phyloP scores from a whole-genome alignment of 495 filamentous ascomycete species.

The Lepidopterella palustris region DNA sequence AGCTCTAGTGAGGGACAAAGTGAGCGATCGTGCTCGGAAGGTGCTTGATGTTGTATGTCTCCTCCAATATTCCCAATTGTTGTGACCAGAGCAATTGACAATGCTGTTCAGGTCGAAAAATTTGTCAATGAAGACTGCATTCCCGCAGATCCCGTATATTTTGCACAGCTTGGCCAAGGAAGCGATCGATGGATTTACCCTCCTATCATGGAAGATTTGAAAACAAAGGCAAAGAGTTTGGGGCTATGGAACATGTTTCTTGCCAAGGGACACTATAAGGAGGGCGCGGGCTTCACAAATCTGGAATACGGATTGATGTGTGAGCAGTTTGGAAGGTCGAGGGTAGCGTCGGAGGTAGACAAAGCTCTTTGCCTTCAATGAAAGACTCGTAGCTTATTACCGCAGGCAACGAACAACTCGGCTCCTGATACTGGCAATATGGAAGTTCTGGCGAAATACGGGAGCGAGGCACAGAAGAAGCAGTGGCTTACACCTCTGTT shows the following conservation, averaged over 20 bases:
- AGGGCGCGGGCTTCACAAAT: constrained; percentile 83
- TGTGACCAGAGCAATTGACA: constrained; percentile 3
- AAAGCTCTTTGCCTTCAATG: neutral
- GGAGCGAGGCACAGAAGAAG: constrained; percentile 80
- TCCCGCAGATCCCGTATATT: constrained; percentile 60
- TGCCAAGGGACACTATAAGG: constrained; percentile 79
- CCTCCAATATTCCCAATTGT: neutral
- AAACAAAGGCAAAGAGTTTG: constrained; percentile 65
- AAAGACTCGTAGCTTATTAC: neutral
- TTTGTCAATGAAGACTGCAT: constrained; percentile 91
- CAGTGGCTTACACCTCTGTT: constrained; percentile 78
- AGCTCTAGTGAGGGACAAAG: constrained; percentile 32
- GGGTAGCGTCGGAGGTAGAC: constrained; percentile 63
- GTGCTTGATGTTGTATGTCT: constrained; percentile 51
- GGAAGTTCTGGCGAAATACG: constrained; percentile 93
- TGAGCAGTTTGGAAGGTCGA: constrained; percentile 76
- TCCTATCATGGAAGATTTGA: constrained; percentile 72
- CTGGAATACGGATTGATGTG: constrained; percentile 93
- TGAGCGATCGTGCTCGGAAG: constrained; percentile 70
- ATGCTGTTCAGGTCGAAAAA: constrained; percentile 56
- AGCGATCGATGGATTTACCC: constrained; percentile 69
- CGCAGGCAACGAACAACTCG: constrained; percentile 74
- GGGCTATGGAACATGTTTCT: constrained; percentile 96
- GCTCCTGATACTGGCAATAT: constrained; percentile 94
- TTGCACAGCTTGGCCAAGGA: constrained; percentile 67